Percentiles rank a stretch among this genome's conserved stretches.
Conservation (phyloP, 2,329 filamentous ascomycete genomes). For the Pseudogymnoascus sp. region DNA sequence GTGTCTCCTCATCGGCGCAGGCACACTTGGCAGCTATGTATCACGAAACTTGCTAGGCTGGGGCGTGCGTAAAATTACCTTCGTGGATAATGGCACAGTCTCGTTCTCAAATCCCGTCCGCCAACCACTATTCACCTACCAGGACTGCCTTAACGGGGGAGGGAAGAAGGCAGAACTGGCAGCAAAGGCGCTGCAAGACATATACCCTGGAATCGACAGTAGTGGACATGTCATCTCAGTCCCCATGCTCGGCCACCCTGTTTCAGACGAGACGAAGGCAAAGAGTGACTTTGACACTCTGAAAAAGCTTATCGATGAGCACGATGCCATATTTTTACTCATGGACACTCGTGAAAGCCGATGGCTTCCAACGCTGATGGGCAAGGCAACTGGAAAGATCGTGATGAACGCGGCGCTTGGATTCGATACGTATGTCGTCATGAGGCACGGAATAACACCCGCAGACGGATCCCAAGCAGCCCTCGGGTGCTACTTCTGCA, state of each 20-base stretch:
- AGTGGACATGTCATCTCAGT: slow-evolving; percentile 76
- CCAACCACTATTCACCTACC: slow-evolving; percentile 84
- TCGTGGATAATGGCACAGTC: slow-evolving; percentile 87
- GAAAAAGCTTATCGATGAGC: slow-evolving; percentile 65
- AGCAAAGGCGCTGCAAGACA: slow-evolving; percentile 70
- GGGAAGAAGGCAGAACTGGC: slow-evolving; percentile 75
- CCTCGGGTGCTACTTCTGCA: slow-evolving; percentile 96
- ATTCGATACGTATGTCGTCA: slow-evolving; percentile 94
- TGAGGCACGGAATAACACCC: slow-evolving; percentile 77
- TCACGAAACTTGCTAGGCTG: slow-evolving; percentile 87
- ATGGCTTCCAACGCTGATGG: slow-evolving; percentile 95
- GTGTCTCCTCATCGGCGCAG: slow-evolving; percentile 84
- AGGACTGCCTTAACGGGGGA: slow-evolving; percentile 80
- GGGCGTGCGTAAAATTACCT: slow-evolving; percentile 92
- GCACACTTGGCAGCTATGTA: slow-evolving; percentile 89
- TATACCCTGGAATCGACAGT: slow-evolving; percentile 84
- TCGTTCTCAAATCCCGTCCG: slow-evolving; percentile 96
- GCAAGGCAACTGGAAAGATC: slow-evolving; percentile 84
- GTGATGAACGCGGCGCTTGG: slow-evolving; percentile 95
- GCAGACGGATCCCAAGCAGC: slow-evolving; percentile 51
- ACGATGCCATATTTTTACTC: slow-evolving; percentile 90
- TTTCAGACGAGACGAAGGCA: slow-evolving; percentile 62
- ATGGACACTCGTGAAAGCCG: slow-evolving; percentile 94
- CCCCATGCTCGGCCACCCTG: slow-evolving; percentile 91
- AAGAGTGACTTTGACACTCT: slow-evolving; percentile 69